Base-by-base conservation (phyloP, 371 early-diverging fungal species). In the Saksenaea vasiformis region DNA sequence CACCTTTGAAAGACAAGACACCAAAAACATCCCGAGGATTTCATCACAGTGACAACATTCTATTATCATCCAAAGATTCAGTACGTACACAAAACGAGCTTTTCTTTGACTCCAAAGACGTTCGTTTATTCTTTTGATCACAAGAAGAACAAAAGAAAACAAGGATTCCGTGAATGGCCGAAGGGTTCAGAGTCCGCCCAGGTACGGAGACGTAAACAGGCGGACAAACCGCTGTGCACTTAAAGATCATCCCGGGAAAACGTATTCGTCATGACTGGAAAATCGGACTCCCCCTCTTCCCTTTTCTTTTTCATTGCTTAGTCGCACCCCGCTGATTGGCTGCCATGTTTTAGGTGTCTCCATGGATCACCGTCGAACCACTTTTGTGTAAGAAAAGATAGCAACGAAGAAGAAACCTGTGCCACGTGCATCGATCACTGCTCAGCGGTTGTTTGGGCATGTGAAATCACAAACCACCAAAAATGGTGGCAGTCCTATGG, bases 221-320 rank as follows among this genome's bases (percentile, higher is more conserved):
- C 19, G 51, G 22, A n/a, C 43, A 41, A 41, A 41, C 38, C 14
- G 22, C n/a, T n/a, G 51, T 47, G 51, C 51, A 47, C 51, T 47
- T 47, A 47, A 47, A 47, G 51, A 47, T 47, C 51, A 47, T 47
- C 51, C 51, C 51, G 51, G 51, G 51, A 47, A 47, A 47, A 47
- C 51, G 51, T 47, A 47, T 47, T 47, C 10, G 51, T 22, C 10
- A 17, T 47, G 51, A 22, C 51, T 22, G 51, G 51, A 47, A 47
- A 47, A 47, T 47, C 51, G 51, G 51, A 47, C 51, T 47, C 51
- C 7, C 7, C 31, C 7, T 7, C 31, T 31, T 7, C 7, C 31
- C 31, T 31, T 7, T 47, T 22, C 22, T 15, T 17, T 41, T n/a
- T 47, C 51, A 22, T 47, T 47, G 51, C 51, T 47, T 47, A 47